Conservation (phyloP, 805 yeast species). For the Vanderwaltozyma verrucispora region DNA sequence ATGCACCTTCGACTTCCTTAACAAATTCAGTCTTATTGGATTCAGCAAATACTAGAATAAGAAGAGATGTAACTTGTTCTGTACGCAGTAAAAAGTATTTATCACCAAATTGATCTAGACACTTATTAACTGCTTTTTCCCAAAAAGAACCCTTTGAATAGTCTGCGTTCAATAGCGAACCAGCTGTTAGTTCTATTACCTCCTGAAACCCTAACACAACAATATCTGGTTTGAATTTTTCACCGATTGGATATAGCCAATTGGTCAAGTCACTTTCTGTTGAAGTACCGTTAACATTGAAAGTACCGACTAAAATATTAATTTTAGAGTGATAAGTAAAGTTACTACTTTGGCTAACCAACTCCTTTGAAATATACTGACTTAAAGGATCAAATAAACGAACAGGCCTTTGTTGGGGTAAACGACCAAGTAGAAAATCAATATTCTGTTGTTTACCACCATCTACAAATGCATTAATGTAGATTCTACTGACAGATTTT, state of each 20-base stretch:
- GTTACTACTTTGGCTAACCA: constrained; percentile 32
- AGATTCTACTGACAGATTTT: constrained; percentile 87
- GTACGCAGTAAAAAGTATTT: constrained; percentile 55
- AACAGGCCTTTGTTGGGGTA: constrained; percentile 60
- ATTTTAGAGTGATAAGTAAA: constrained; percentile 54
- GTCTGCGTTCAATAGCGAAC: constrained; percentile 80
- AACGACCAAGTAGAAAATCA: constrained; percentile 74
- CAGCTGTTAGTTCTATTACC: constrained; percentile 84
- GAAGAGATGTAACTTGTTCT: constrained; percentile 63
- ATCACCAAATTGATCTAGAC: constrained; percentile 46
- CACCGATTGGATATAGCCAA: constrained; percentile 77
- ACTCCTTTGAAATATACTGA: constrained; percentile 60
- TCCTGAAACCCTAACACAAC: constrained; percentile 89
- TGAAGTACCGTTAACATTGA: constrained; percentile 63
- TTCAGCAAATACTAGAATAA: constrained; percentile 55
- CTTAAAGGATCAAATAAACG: constrained; percentile 74
- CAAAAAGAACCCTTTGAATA: constrained; percentile 62
- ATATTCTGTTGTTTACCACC: constrained; percentile 78
- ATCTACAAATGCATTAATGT: constrained; percentile 91
- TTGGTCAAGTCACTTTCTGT: constrained; percentile 44
- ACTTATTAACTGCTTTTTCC: constrained; percentile 58
- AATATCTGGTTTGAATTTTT: constrained; percentile 54
- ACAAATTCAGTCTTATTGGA: constrained; percentile 38
- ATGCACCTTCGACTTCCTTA: constrained; percentile 78
- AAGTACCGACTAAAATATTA: constrained; percentile 70